Evolutionary conservation across 2,329 filamentous ascomycete genomes (phyloP).

Genomic region (Neopestalotiopsis sp.): DNA sequence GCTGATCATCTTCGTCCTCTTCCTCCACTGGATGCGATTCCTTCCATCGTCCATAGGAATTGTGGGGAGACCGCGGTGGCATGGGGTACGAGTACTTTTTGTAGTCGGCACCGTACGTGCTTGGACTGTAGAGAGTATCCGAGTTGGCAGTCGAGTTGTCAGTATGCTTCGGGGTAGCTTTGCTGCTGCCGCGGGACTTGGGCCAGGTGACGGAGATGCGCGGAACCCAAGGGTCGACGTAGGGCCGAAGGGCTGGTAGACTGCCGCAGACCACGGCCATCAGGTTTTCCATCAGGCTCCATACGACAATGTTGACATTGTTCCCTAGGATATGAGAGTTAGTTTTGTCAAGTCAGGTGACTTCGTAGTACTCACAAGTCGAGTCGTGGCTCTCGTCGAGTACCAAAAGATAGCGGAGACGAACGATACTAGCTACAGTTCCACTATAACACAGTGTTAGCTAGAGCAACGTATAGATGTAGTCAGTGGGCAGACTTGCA

Average conservation of each 20-base stretch:
- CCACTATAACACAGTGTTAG: not conserved
- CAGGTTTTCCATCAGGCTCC: constrained; percentile 10
- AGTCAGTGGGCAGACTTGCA: not conserved
- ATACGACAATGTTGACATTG: constrained; percentile 1
- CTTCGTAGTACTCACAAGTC: not conserved
- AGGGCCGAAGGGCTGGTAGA: constrained; percentile 4
- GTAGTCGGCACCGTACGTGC: not conserved
- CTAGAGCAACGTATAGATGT: not conserved
- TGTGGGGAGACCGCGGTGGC: not conserved
- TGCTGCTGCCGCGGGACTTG: not conserved
- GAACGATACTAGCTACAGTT: constrained; percentile 13
- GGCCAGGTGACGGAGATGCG: constrained; percentile 5
- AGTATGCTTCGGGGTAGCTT: not conserved
- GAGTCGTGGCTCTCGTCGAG: not conserved
- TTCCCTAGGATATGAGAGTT: not conserved
- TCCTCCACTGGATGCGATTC: not conserved
- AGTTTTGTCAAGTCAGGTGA: not conserved
- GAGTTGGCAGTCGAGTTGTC: not conserved
- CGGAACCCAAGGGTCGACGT: constrained; percentile 4
- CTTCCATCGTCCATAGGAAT: not conserved
- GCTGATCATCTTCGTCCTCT: not conserved
- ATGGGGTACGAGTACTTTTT: not conserved
- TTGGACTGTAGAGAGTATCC: not conserved
- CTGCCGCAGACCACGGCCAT: constrained; percentile 11
- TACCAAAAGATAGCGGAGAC: not conserved